These are phyloP conservation scores for Rhodofomes roseus DNA, from an alignment of 1,284 basidiomycete genomes.

Conservation along the genomic window DNA sequence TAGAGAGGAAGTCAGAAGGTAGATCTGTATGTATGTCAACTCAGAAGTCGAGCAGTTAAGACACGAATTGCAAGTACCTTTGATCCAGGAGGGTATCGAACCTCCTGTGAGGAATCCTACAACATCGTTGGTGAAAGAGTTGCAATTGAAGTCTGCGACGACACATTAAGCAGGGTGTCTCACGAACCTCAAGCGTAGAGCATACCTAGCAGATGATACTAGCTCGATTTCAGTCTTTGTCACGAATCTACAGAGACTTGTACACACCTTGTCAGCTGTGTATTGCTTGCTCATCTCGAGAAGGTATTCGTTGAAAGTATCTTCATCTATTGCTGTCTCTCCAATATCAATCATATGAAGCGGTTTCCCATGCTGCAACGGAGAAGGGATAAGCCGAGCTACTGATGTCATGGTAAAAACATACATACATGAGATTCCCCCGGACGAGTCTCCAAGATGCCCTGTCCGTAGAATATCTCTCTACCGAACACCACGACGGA, in stretches of 20 bases:
- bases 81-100: constrained; percentile 78
- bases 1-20: constrained; percentile 86
- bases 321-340: constrained; percentile 77
- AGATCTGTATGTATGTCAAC: constrained; percentile 49
- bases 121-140: constrained; percentile 87
- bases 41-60: no score
- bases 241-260: background rate
- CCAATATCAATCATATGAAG: constrained; percentile 78
- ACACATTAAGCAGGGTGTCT: background rate
- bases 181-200: background rate
- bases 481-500: constrained; percentile 83
- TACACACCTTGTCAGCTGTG: constrained; percentile 77
- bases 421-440: constrained; percentile 74
- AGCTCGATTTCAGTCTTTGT: constrained; percentile 4
- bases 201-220: constrained; percentile 88
- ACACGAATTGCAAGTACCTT: constrained; percentile 47
- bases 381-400: background rate
- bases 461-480: constrained; percentile 89
- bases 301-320: constrained; percentile 82
- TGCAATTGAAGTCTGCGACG: constrained; percentile 77
- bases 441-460: constrained; percentile 64
- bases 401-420: background rate
- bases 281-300: constrained; percentile 73
- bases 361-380: constrained; percentile 72
- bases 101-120: constrained; percentile 81